Percentiles rank a stretch among this genome's conserved stretches.
phyloP scores from a whole-genome alignment of 1,284 basidiomycete genomes.

The Trichosporon inkin region DNA sequence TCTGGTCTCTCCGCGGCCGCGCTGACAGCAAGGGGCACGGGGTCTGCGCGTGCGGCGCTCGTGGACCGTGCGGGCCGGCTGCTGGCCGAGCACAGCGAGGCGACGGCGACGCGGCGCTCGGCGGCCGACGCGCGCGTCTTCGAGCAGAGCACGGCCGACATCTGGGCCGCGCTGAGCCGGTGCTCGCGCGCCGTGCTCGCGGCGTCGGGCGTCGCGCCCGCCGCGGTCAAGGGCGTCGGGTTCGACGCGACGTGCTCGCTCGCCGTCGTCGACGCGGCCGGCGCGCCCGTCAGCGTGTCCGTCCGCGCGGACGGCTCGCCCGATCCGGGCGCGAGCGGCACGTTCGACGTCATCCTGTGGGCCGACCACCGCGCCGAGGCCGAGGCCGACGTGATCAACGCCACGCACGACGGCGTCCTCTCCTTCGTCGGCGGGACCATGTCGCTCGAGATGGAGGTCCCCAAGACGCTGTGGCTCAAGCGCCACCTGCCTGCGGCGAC shows the following conservation, averaged over 20 bases:
- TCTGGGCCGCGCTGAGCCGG: conserved; percentile 75
- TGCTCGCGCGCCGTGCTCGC: conserved; percentile 68
- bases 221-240: conserved; percentile 77
- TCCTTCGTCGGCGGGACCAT: conserved; percentile 95
- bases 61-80: conserved; percentile 71
- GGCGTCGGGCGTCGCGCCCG: conserved; percentile 59
- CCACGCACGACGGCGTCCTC: conserved; percentile 74
- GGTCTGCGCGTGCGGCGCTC: conserved; percentile 84
- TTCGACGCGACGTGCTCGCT: conserved; percentile 98
- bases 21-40: conserved; percentile 64
- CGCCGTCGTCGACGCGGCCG: conserved; percentile 73
- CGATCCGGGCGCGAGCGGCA: conserved; percentile 57
- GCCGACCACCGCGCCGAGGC: conserved; percentile 84
- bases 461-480: conserved; percentile 95
- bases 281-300: conserved; percentile 74
- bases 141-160: conserved; percentile 69
- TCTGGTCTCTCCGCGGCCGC: neutral
- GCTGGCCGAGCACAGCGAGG: conserved; percentile 60
- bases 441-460: conserved; percentile 98
- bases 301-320: conserved; percentile 44
- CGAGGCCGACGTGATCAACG: conserved; percentile 87
- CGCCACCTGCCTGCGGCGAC: conserved; percentile 69
- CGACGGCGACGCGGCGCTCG: conserved; percentile 80
- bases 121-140: conserved; percentile 83
- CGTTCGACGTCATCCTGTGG: conserved; percentile 85